phyloP scores from a whole-genome alignment of 495 filamentous ascomycete species.

The Ramalina intermedia region DNA sequence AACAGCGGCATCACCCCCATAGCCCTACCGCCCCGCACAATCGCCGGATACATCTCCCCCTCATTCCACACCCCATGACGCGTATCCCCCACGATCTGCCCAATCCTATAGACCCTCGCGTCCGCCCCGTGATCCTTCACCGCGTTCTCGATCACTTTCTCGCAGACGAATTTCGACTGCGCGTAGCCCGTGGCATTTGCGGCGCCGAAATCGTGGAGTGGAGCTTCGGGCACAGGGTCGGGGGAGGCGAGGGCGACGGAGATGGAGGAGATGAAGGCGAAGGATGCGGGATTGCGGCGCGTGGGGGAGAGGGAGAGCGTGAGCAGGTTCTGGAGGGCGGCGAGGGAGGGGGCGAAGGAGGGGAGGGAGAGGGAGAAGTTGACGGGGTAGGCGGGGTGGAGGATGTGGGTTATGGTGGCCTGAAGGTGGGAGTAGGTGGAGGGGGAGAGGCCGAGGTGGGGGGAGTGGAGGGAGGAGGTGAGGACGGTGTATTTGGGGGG shows the following conservation, averaged over 20 bases:
- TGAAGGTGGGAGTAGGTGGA: neutral
- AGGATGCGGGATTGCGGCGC: slow-evolving; percentile 26
- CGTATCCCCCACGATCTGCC: slow-evolving; percentile 42
- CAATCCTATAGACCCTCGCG: slow-evolving; percentile 39
- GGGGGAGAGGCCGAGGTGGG: slow-evolving; percentile 9
- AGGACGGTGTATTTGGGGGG: slow-evolving; percentile 30
- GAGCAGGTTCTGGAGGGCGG: slow-evolving; percentile 37
- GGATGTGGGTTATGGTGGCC: neutral
- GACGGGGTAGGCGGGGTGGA: slow-evolving; percentile 9
- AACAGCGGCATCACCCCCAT: slow-evolving; percentile 35
- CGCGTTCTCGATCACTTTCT: slow-evolving; percentile 32
- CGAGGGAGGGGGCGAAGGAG: slow-evolving; percentile 17
- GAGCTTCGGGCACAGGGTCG: slow-evolving; percentile 27
- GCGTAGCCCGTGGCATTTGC: slow-evolving; percentile 42
- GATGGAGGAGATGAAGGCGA: slow-evolving; percentile 39
- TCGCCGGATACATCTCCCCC: slow-evolving; percentile 39
- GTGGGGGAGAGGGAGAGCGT: slow-evolving; percentile 35
- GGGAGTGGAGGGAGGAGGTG: slow-evolving; percentile 24
- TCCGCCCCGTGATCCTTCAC: slow-evolving; percentile 23
- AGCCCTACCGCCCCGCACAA: slow-evolving; percentile 38
- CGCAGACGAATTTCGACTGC: slow-evolving; percentile 41
- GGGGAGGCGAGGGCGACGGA: slow-evolving; percentile 27
- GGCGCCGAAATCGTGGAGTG: slow-evolving; percentile 22
- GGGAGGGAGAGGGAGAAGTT: slow-evolving; percentile 17
- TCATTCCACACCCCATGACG: slow-evolving; percentile 44